Evolutionary conservation across 2,329 filamentous ascomycete species (phyloP), one percentile per base, ranked within the genome.

Genomic region (Sporothrix curviconia): DNA sequence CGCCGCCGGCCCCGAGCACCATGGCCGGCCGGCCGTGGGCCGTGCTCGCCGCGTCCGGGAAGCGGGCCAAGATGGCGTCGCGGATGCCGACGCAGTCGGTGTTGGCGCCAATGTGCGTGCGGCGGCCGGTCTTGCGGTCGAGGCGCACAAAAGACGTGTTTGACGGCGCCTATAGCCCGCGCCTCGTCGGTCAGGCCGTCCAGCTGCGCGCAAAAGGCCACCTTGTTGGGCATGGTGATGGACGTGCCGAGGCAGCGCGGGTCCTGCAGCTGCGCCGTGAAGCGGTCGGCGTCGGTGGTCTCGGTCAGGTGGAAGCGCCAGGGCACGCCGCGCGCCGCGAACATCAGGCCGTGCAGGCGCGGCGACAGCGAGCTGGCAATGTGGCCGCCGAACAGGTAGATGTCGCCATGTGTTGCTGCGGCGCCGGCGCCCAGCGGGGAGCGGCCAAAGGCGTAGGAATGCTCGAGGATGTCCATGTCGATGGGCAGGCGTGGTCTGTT

Each of bases 51-150:
- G 36, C 36, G 17, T 39, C 49, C 7, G 49, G 49, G 19, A 39
- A 51, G 19, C n/a, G 19, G 4, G 32, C 32, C 34, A 51, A 11
- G 12, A 51, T 19, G 3, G 49, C 32, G 14, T 51, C 49, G 3
- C 49, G 49, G 32, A 51, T 40, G 34, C 49, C 49, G 12, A 51
- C 36, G 14, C 49, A 51, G 34, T 51, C 49, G 12, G 49, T 51
- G 49, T 51, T 51, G 34, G 49, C 28, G 14, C 49, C 49, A 40
- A 51, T 39, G 32, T 34, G 32, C 28, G 19, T 49, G 11, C 28
- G 17, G 6, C 19, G 28, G 3, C 44, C 44, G 28, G 12, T 12
- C 8, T 12, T 9, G 7, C 6, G 5, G 6, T 12, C 37, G 2
- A 19, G 30, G 4, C 44, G 28, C 12, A 34, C 28, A 14, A 49